Percentiles rank a stretch among this genome's conserved stretches.
phyloP scores from a whole-genome alignment of 202 grass and related monocot genomes.

The Bolboschoenoplectus hybrid region DNA sequence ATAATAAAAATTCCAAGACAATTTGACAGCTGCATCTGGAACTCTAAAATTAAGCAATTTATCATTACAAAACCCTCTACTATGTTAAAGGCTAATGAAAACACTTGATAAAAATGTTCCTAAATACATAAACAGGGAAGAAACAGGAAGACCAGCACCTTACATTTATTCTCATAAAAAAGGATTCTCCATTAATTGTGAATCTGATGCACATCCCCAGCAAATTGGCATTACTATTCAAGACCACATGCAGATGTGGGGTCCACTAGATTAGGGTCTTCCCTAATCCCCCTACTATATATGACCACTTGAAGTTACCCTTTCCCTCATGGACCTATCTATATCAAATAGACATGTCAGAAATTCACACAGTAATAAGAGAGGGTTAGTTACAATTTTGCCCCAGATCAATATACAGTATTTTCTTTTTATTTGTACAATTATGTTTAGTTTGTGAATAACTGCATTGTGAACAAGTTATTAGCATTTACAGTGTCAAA shows the following conservation, averaged over 20 bases:
- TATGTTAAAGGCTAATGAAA: background rate
- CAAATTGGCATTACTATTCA: background rate
- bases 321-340: background rate
- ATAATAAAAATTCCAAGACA: background rate
- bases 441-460: background rate
- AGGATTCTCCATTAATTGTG: background rate
- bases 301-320: background rate
- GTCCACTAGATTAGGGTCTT: background rate
- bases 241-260: background rate
- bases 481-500: background rate
- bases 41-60: background rate
- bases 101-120: background rate
- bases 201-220: background rate
- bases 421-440: background rate
- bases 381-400: background rate
- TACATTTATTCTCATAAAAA: background rate
- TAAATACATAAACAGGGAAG: background rate
- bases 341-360: constrained; percentile 1
- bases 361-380: background rate
- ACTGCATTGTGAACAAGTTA: constrained; percentile 3
- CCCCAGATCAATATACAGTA: background rate
- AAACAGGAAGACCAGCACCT: background rate
- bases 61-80: background rate
- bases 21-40: background rate
- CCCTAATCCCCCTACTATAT: background rate